Evolutionary conservation across 2,329 filamentous ascomycete genomes (phyloP).

Genomic region (Chalaropsis ovoidea): DNA sequence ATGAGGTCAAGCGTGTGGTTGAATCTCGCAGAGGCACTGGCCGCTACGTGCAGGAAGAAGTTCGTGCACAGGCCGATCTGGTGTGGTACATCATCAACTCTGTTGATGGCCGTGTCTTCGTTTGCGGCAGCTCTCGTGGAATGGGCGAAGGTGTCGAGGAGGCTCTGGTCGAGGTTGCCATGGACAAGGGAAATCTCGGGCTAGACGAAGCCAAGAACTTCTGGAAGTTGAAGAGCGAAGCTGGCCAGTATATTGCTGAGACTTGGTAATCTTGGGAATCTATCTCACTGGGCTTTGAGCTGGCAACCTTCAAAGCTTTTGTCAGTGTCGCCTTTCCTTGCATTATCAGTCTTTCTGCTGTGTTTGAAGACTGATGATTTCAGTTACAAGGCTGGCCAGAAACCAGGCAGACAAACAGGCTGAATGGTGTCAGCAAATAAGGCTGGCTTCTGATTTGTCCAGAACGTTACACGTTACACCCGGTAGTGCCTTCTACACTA

Average conservation of each 20-base stretch:
- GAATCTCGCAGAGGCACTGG: slow-evolving; percentile 67
- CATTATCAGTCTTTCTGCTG: not conserved
- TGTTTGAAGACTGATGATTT: not conserved
- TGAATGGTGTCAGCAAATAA: not conserved
- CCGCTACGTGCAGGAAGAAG: slow-evolving; percentile 93
- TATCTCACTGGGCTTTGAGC: not conserved
- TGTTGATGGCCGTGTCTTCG: slow-evolving; percentile 90
- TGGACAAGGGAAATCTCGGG: slow-evolving; percentile 82
- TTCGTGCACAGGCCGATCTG: slow-evolving; percentile 80
- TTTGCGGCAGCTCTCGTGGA: slow-evolving; percentile 87
- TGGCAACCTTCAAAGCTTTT: not conserved
- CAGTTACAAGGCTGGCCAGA: not conserved
- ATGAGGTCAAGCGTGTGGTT: slow-evolving; percentile 72
- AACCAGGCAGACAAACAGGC: not conserved
- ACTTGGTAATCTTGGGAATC: slow-evolving; percentile 54
- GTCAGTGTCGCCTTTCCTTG: not conserved
- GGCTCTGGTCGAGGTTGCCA: slow-evolving; percentile 79
- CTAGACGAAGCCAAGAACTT: slow-evolving; percentile 73
- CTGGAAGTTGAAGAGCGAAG: slow-evolving; percentile 85
- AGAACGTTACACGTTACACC: not conserved
- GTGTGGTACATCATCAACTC: slow-evolving; percentile 97
- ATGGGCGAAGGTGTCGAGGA: slow-evolving; percentile 96
- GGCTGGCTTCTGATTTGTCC: not conserved
- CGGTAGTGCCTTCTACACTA: not conserved
- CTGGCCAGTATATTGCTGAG: slow-evolving; percentile 89